Base-by-base conservation (phyloP, 179 eudicot species). In the Beta macrorhiza region DNA sequence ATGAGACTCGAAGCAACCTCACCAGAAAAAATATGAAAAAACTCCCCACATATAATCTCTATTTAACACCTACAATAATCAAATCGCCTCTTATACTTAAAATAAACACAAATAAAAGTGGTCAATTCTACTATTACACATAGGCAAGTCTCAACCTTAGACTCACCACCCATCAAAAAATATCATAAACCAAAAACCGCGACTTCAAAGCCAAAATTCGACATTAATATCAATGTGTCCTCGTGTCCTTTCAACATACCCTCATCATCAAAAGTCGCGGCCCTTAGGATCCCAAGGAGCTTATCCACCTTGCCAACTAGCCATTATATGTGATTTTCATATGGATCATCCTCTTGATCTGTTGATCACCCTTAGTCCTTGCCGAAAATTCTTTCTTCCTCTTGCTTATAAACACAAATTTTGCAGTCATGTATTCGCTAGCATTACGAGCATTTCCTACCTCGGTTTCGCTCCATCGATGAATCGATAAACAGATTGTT, bases 231-330 rank as follows among this genome's bases (percentile, higher is more conserved):
- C 67, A 67, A 37, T 42, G 16, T 84, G 7, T 53, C 81, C 11
- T 53, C 68, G 8, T 82, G 72, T 74, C 87, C 88, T 76, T 87
- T 90, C 83, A 80, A 78, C 78, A 65, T 87, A 73, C 91, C 89
- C 5, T 16, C 85, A 8, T 81, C 86, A 69, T 82, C 85, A 0
- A 86, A 29, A 73, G 72, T 85, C 0, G 86, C 86, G 1, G 85
- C 83, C 0, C 42, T 53, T 0, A 75, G 88, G 49, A 70, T 86
- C 74, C 37, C 79, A 17, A 75, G 81, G 71, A 89, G 88, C 86
- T 49, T 86, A 0, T 51, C 1, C 16, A 29, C 32, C 82, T 59
- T 67, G 42, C 55, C 77, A 12, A 37, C 42, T 37, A 37, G 42
- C 42, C 42, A 1, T 79, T 79, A 67, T 87, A 88, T 29, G 76